phyloP scores from a whole-genome alignment of 345 rosid species.

The Pistacia atlantica region DNA sequence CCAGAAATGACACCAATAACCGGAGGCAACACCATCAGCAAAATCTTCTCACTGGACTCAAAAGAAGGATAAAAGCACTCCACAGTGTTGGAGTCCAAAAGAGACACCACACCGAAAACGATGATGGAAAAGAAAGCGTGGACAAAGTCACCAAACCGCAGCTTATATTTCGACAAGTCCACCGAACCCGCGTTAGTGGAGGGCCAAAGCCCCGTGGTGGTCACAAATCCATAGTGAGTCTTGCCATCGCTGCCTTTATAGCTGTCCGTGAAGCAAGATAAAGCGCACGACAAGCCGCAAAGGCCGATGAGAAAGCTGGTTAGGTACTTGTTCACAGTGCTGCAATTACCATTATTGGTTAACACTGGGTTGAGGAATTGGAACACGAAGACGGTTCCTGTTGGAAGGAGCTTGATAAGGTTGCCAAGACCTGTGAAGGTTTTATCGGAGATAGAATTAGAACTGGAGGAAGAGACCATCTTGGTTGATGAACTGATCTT shows the following conservation, averaged over 20 bases:
- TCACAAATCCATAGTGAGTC: conserved; percentile 62
- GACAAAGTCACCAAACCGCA: conserved; percentile 58
- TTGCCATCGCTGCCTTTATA: conserved; percentile 48
- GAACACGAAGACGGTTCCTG: conserved; percentile 81
- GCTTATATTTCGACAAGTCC: conserved; percentile 56
- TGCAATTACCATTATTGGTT: conserved; percentile 71
- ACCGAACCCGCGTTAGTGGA: conserved; percentile 32
- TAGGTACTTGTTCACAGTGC: conserved; percentile 50
- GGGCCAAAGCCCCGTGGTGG: conserved; percentile 65
- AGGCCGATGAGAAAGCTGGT: conserved; percentile 50
- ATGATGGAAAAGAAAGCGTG: conserved; percentile 54
- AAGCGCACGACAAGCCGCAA: conserved; percentile 69
- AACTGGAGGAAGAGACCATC: conserved; percentile 18
- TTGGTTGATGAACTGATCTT: no score
- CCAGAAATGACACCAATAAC: conserved; percentile 58
- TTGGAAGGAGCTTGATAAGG: conserved; percentile 84
- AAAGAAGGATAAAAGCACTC: conserved; percentile 68
- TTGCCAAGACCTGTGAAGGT: conserved; percentile 60
- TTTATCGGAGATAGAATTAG: conserved; percentile 42
- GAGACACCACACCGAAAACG: conserved; percentile 58
- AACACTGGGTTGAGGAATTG: conserved; percentile 81
- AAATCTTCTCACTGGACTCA: conserved; percentile 44
- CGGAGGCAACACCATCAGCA: conserved; percentile 68
- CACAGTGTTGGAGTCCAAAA: conserved; percentile 62
- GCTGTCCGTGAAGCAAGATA: conserved; percentile 80